Conservation (phyloP, 2,329 filamentous ascomycete genomes). For the Cercospora berteroae region DNA sequence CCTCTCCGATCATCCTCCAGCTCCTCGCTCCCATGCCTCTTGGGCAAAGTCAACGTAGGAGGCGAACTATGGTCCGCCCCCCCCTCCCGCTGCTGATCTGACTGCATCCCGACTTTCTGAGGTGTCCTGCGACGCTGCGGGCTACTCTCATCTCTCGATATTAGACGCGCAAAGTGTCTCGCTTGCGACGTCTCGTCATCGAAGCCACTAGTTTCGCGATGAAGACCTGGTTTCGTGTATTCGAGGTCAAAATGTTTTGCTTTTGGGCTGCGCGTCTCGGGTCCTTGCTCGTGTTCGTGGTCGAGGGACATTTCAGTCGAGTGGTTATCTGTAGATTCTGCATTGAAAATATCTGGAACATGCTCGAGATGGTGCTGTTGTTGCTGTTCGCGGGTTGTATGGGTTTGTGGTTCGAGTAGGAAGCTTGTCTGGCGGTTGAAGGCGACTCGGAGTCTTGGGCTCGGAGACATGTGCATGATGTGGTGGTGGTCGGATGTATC, state of each 20-base stretch:
- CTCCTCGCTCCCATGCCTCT: neutral
- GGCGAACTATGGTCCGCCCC: neutral
- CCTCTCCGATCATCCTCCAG: conserved; percentile 2
- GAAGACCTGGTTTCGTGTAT: neutral
- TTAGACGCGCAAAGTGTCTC: neutral
- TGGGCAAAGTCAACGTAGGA: neutral
- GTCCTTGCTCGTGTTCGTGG: neutral
- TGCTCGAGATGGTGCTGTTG: neutral
- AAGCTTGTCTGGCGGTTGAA: conserved; percentile 8
- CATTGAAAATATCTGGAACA: neutral
- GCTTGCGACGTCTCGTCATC: conserved; percentile 7
- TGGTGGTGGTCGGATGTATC: neutral
- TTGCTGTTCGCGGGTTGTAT: neutral
- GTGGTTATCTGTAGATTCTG: neutral
- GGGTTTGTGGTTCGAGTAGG: neutral
- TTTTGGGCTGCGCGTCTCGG: neutral
- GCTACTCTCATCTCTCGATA: neutral
- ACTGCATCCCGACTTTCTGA: neutral
- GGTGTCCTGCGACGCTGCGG: neutral
- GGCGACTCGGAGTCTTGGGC: conserved; percentile 5
- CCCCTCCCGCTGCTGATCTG: neutral
- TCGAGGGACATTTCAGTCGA: neutral
- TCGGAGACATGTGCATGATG: neutral
- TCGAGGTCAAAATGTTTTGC: neutral
- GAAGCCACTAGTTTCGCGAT: conserved; percentile 3